phyloP scores from a whole-genome alignment of 2,329 filamentous ascomycete species.

The Neophaeococcomyces aloes region DNA sequence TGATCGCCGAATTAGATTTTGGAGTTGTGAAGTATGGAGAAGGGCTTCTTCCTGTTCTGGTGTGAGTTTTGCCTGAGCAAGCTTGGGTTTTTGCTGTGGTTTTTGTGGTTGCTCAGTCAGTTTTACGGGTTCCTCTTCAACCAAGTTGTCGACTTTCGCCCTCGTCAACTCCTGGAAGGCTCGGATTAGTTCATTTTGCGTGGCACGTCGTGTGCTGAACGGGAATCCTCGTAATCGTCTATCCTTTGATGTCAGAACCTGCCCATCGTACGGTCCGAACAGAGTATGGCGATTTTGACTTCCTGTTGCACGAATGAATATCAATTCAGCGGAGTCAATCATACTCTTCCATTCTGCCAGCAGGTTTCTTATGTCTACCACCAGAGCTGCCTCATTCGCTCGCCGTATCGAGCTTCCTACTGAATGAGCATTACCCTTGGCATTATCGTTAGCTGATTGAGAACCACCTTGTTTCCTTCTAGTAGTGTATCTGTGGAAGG shows the following conservation, averaged over 20 bases:
- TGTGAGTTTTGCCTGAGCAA: constrained; percentile 50
- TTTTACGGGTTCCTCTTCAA: constrained; percentile 28
- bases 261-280: constrained; percentile 83
- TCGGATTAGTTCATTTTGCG: constrained; percentile 87
- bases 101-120: constrained; percentile 7
- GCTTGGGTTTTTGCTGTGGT: constrained; percentile 26
- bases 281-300: constrained; percentile 75
- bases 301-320: constrained; percentile 86
- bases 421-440: constrained; percentile 90
- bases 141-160: constrained; percentile 69
- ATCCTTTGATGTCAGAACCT: constrained; percentile 71
- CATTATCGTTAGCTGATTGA: constrained; percentile 84
- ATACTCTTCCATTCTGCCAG: constrained; percentile 74
- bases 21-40: constrained; percentile 80
- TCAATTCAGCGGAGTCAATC: constrained; percentile 70
- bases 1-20: constrained; percentile 75
- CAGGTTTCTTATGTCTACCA: constrained; percentile 74
- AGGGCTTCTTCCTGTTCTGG: constrained; percentile 75
- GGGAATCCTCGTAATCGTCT: constrained; percentile 75
- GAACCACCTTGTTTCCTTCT: constrained; percentile 90
- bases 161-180: constrained; percentile 89
- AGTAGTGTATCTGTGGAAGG: constrained; percentile 94
- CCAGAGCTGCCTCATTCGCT: constrained; percentile 86
- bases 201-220: constrained; percentile 83
- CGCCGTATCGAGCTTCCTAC: constrained; percentile 80